A percentile compares a stretch with the other conserved stretches of the same genome.
These are phyloP conservation scores for Scolecobasidium constrictum DNA, from an alignment of 2,329 filamentous ascomycete species.

Conservation along the genomic window DNA sequence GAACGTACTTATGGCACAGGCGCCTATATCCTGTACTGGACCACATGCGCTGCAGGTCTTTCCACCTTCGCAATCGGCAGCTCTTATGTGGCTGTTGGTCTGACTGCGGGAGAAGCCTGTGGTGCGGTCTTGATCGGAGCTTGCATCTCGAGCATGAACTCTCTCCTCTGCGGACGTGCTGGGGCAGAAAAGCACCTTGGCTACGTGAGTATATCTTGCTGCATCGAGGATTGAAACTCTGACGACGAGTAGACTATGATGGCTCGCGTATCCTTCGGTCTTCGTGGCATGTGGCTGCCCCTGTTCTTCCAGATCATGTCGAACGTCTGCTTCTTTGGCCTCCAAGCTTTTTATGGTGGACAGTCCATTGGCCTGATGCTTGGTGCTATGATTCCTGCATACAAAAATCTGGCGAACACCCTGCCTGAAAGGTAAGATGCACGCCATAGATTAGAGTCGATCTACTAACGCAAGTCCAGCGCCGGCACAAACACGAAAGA, in stretches of 20 bases:
- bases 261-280: conserved; percentile 3
- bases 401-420: not conserved
- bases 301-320: conserved; percentile 1
- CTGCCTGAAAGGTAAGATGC: too few species aligned
- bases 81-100: conserved; percentile 4
- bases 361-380: not conserved
- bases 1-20: conserved; percentile 3
- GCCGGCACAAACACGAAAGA: not conserved
- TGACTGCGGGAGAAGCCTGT: conserved; percentile 1
- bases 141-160: not conserved
- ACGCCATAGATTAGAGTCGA: too few species aligned
- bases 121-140: conserved; percentile 2
- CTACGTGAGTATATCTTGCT: not conserved
- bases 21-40: not conserved
- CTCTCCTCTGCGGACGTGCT: conserved; percentile 1
- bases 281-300: conserved; percentile 4
- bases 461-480: too few species aligned
- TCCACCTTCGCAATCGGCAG: conserved; percentile 4
- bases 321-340: not conserved
- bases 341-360: not conserved
- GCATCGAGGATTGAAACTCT: not conserved
- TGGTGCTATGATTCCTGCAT: not conserved
- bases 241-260: conserved; percentile 1
- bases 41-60: conserved; percentile 1
- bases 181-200: conserved; percentile 3